These are phyloP conservation scores for Bothriochloa decipiens DNA, from an alignment of 176 grass and related monocot species.

Conservation along the genomic window DNA sequence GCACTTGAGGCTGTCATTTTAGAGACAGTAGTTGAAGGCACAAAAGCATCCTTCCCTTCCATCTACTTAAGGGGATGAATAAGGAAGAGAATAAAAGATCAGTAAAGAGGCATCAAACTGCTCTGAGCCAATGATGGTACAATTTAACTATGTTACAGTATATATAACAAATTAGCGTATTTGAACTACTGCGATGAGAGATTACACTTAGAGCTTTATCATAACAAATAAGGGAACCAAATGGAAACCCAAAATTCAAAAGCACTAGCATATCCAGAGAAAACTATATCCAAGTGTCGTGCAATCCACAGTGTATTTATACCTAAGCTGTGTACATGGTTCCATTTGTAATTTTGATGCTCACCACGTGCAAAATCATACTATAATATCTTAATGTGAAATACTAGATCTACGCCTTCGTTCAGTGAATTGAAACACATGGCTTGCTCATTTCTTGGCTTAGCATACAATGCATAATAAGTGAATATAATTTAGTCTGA, in stretches of 20 bases:
- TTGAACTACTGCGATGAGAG: background rate
- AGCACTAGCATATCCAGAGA: background rate
- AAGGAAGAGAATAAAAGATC: slow-evolving; percentile 7
- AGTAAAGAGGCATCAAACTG: slow-evolving; percentile 8
- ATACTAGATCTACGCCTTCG: background rate
- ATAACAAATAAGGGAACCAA: slow-evolving; percentile 9
- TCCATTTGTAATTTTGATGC: background rate
- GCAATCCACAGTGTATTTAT: background rate
- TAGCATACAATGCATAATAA: background rate
- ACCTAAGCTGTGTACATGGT: background rate
- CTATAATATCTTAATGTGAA: background rate
- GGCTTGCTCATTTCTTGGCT: background rate
- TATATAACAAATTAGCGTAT: no score
- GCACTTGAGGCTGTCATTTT: slow-evolving; percentile 16
- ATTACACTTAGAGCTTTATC: slow-evolving; percentile 1
- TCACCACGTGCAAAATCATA: background rate
- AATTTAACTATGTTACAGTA: no score
- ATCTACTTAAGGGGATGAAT: slow-evolving; percentile 47
- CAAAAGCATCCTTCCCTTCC: slow-evolving; percentile 56
- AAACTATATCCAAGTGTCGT: background rate
- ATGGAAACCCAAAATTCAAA: background rate
- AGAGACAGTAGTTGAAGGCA: slow-evolving; percentile 42
- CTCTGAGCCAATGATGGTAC: background rate
- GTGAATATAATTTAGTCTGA: background rate
- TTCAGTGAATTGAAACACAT: background rate